Base-by-base conservation (phyloP, 2,329 filamentous ascomycete species). In the Colletotrichum sublineola region DNA sequence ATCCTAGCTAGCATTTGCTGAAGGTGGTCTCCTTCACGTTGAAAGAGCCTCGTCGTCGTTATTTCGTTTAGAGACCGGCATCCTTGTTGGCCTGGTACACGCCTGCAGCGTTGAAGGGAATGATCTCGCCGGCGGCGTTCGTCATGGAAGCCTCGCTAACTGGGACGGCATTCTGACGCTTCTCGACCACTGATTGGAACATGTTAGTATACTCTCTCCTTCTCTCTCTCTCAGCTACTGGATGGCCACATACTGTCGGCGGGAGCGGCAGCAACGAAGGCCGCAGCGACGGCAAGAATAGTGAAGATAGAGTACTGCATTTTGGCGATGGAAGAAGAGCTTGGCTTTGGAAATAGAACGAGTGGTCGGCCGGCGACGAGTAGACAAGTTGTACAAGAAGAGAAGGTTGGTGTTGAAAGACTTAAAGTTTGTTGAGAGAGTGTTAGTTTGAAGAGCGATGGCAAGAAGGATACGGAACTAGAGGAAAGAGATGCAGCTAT, bases 291-390 rank as follows among this genome's bases (percentile, higher is more conserved):
- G 74, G 86, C 81, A 76, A 87, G 79, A 74, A 88, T 69, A 77
- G 84, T 81, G 76, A 86, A 74, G 74, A 84, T 73, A 71, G 84
- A 83, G 84, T 85, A 86, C 83, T 88, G 85, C 87, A 89, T 89
- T 72, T 83, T 88, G 84, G 81, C 78, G 76, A 77, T 75, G 68
- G 77, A 40, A 50, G 56, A 40, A 63, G 38, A 50, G 46, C 48
- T 52, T 61, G 68, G 76, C 52, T 65, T 74, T 71, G 69, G 73
- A 76, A 78, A 76, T 71, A 68, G 77, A 80, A 79, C 61, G 74
- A 80, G 80, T 77, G 86, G 61, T 88, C 86, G 86, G 78, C 86
- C 86, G 84, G 86, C 86, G 86, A 88, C 86, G 78, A 82, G 81
- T 79, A 81, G 77, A 77, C 79, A 74, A 76, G 74, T 78, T 79